Evolutionary conservation across 306 rosid genomes (phyloP).

Genomic region (Mimosa pudica): DNA sequence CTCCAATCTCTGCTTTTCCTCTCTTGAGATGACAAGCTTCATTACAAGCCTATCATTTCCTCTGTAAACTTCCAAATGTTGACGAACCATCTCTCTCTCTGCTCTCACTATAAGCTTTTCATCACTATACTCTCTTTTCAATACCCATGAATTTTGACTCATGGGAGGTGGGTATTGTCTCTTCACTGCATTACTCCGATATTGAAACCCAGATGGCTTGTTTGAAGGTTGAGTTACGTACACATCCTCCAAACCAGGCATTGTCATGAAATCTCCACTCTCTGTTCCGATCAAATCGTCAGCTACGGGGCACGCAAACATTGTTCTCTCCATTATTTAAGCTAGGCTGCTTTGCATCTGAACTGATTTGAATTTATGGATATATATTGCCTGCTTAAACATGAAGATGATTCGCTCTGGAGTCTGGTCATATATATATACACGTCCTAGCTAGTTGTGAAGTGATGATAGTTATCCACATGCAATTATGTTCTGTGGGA

Average conservation of each 20-base stretch:
- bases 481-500: background rate
- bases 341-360: background rate
- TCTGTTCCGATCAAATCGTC: conserved; percentile 56
- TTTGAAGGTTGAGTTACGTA: background rate
- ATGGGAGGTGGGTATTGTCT: conserved; percentile 50
- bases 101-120: conserved; percentile 42
- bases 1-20: background rate
- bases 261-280: conserved; percentile 41
- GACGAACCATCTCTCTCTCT: conserved; percentile 38
- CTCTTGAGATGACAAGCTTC: conserved; percentile 34
- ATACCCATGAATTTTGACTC: conserved; percentile 43
- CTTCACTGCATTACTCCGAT: background rate
- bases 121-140: conserved; percentile 31
- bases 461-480: background rate
- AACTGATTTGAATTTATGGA: too few species aligned
- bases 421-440: background rate
- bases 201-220: background rate
- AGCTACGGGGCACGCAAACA: conserved; percentile 2
- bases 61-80: conserved; percentile 38
- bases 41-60: conserved; percentile 53
- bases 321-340: background rate
- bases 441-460: conserved; percentile 19
- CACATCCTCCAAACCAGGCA: background rate
- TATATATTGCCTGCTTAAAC: background rate
- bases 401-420: background rate